Base-by-base conservation (phyloP, 2,329 filamentous ascomycete genomes). In the Teratosphaeriaceae sp. region DNA sequence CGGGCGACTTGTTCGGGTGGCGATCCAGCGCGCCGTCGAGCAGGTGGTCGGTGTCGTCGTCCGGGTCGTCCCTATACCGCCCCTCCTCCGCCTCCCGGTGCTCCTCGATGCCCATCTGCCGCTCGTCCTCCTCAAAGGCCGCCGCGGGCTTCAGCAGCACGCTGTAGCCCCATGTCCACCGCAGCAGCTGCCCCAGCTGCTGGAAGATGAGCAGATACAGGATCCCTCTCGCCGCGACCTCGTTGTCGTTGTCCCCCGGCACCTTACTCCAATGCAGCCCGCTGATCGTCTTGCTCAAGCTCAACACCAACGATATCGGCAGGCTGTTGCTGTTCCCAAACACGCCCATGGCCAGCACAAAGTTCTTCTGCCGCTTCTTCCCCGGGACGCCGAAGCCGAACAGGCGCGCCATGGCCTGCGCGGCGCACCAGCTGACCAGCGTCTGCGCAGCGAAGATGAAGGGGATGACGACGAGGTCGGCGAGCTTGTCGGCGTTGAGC, bases 281-380 rank as follows among this genome's bases (percentile, higher is more conserved):
- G 56, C 83, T 80, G 44, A 98, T 75, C 0, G 92, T 98, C 62
- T 95, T 85, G 12, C 90, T 94, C 9, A 98, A 76, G 7, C 90
- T 96, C 44, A 97, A 78, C 49, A 98, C 88, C 43, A 98, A 80
- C 0, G 92, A 98, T 48, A 98, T 97, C 0, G 92, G 92, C 16
- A 98, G 76, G 15, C 92, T 97, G 67, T 98, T 98, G 24, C 90
- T 97, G 65, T 98, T 98, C 56, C 90, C 92, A 64, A 98, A 98
- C 38, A 97, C 80, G 38, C 86, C 89, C 92, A 98, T 98, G 41
- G 92, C 92, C 23, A 88, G 85, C 31, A 98, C 85, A 60, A 98
- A 98, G 68, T 98, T 98, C 52, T 83, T 79, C 31, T 88, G 85
- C 49, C 90, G 80, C 64, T 85, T 88, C 50, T 59, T 60, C 30